Conservation (phyloP, 2,329 filamentous ascomycete species). For the Venturia effusa region DNA sequence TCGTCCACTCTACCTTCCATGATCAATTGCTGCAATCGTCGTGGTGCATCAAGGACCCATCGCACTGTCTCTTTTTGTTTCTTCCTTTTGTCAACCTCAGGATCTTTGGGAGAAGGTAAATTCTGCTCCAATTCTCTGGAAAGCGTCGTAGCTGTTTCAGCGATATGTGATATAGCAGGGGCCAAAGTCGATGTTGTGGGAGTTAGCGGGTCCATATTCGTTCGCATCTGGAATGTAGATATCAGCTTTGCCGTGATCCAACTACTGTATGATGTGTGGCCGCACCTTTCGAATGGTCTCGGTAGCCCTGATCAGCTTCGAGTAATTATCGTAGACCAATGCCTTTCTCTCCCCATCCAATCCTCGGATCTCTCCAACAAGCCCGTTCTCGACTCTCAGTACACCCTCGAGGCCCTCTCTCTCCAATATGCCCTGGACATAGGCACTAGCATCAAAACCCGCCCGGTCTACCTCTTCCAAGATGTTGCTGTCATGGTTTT, state of each 20-base stretch:
- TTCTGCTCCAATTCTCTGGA: conserved; percentile 27
- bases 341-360: conserved; percentile 95
- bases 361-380: conserved; percentile 60
- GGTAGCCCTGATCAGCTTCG: conserved; percentile 89
- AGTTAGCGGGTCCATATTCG: conserved; percentile 69
- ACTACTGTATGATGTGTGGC: neutral
- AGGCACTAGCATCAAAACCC: conserved; percentile 62
- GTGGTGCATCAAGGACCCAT: conserved; percentile 52
- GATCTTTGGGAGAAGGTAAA: conserved; percentile 16
- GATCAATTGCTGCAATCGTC: conserved; percentile 47
- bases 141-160: conserved; percentile 42
- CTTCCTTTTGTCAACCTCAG: conserved; percentile 23
- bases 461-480: conserved; percentile 62
- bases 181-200: conserved; percentile 63
- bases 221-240: conserved; percentile 48
- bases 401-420: conserved; percentile 56
- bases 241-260: neutral
- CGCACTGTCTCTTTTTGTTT: conserved; percentile 46
- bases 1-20: conserved; percentile 49
- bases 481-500: neutral
- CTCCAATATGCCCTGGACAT: conserved; percentile 51
- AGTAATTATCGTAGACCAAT: conserved; percentile 96
- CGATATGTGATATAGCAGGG: conserved; percentile 65
- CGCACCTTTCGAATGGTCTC: conserved; percentile 77
- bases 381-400: conserved; percentile 56